A percentile compares a stretch with the other conserved stretches of the same genome.
These are phyloP conservation scores for Geotrichum australiense DNA, from an alignment of 1,139 yeast genomes.

Conservation along the genomic window DNA sequence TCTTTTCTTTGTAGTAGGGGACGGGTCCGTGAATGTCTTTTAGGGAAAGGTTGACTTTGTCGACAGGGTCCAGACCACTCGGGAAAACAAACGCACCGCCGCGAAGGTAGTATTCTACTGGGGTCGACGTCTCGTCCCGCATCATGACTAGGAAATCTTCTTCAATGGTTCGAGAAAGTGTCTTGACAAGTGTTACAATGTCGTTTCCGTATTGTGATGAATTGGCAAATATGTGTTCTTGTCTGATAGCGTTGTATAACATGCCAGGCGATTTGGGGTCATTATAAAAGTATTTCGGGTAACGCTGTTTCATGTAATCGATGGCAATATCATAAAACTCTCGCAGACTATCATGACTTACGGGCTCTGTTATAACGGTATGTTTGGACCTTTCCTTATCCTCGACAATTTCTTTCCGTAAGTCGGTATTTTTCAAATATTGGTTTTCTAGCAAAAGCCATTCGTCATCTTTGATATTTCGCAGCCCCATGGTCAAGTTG, in stretches of 20 bases:
- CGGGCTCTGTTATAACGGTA: slow-evolving; percentile 37
- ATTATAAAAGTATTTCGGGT: slow-evolving; percentile 50
- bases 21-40: slow-evolving; percentile 52
- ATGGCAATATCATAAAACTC: slow-evolving; percentile 51
- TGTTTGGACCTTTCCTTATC: slow-evolving; percentile 39
- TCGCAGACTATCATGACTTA: slow-evolving; percentile 42
- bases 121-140: slow-evolving; percentile 38
- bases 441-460: slow-evolving; percentile 64
- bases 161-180: slow-evolving; percentile 47
- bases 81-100: slow-evolving; percentile 67
- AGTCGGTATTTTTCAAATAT: slow-evolving; percentile 42
- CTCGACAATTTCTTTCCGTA: slow-evolving; percentile 41
- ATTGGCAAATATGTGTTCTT: slow-evolving; percentile 36
- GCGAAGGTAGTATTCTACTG: slow-evolving; percentile 43
- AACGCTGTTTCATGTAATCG: slow-evolving; percentile 46
- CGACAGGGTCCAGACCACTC: slow-evolving; percentile 63
- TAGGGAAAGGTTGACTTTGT: slow-evolving; percentile 39
- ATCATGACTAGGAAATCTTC: slow-evolving; percentile 60
- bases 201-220: slow-evolving; percentile 18
- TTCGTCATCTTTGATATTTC: slow-evolving; percentile 48
- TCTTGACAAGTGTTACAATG: slow-evolving; percentile 37
- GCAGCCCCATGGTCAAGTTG: slow-evolving; percentile 63
- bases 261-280: slow-evolving; percentile 25
- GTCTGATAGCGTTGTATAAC: slow-evolving; percentile 41
- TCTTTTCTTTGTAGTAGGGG: slow-evolving; percentile 50